Base-by-base conservation (phyloP, 805 yeast species). In the Clavispora vitiphila region DNA sequence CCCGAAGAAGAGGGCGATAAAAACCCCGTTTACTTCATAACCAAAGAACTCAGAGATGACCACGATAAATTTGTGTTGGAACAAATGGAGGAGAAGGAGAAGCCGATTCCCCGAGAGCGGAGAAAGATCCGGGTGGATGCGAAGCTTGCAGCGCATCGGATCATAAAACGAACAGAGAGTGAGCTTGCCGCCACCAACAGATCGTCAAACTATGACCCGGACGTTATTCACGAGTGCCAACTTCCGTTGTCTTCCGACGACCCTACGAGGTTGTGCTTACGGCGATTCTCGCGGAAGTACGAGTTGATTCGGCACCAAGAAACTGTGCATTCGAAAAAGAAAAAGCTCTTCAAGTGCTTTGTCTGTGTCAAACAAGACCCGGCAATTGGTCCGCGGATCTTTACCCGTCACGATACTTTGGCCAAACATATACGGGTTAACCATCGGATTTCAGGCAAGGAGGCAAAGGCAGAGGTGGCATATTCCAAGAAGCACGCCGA, bases 281-380 rank as follows among this genome's bases (percentile, higher is more conserved):
- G 75, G 36, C 54, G 74, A 22, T 70, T 70, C 47, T 66, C 73
- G 18, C 55, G 75, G 39, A 95, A 96, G 15, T 91, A 91, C 60
- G 99, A 91, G 67, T 72, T 91, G 56, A 84, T 90, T 20, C 78
- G 99, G 54, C 99, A 91, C 63, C 96, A 91, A 62, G 96, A 91
- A 56, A 93, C 98, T 0, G 90, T 91, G 41, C 99, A 91, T 62
- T 93, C 97, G 1, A 74, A 85, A 37, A 84, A 83, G 60, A 84
- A 91, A 64, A 85, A 85, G 54, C 80, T 84, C 37, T 93, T 82
- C 70, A 81, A 85, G 58, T 91, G 99, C 63, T 81, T 80, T 52
- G 81, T 84, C 35, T 91, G 99, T 66, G 93, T 85, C 42, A 83
- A 78, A 51, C 81, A 76, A 50, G 72, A 80, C 45, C 77, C 79